Evolutionary conservation across 768 basidiomycete genomes (phyloP).

Genomic region (Nidula microcarpa): DNA sequence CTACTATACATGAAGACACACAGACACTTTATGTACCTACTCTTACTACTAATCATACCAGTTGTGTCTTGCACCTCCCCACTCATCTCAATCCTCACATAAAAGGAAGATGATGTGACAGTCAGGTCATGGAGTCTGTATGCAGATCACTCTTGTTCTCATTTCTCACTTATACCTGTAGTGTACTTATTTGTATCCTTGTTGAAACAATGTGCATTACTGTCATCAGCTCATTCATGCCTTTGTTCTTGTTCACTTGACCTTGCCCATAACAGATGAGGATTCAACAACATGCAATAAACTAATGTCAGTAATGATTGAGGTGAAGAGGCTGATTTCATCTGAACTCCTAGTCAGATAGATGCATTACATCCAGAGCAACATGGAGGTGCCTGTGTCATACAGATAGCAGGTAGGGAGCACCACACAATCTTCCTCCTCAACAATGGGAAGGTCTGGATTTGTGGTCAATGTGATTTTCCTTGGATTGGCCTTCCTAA

Average conservation of each 20-base stretch:
- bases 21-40: slow-evolving; percentile 15
- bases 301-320: no score
- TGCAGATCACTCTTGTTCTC: background rate
- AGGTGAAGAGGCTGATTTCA: no score
- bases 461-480: no score
- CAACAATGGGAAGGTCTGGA: no score
- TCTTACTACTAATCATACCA: slow-evolving; percentile 13
- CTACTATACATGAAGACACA: slow-evolving; percentile 1
- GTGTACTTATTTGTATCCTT: background rate
- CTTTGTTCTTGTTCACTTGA: background rate
- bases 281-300: no score
- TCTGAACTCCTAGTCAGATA: no score
- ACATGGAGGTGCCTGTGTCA: no score
- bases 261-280: no score
- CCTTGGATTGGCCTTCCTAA: no score
- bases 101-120: slow-evolving; percentile 3
- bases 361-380: no score
- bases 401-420: no score
- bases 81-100: slow-evolving; percentile 2
- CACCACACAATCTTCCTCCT: no score
- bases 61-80: slow-evolving; percentile 12
- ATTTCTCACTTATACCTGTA: background rate
- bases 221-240: background rate
- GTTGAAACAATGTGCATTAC: background rate
- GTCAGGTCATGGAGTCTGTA: background rate